Evolutionary conservation across 306 rosid genomes (phyloP).

Genomic region (Mimosa pudica): DNA sequence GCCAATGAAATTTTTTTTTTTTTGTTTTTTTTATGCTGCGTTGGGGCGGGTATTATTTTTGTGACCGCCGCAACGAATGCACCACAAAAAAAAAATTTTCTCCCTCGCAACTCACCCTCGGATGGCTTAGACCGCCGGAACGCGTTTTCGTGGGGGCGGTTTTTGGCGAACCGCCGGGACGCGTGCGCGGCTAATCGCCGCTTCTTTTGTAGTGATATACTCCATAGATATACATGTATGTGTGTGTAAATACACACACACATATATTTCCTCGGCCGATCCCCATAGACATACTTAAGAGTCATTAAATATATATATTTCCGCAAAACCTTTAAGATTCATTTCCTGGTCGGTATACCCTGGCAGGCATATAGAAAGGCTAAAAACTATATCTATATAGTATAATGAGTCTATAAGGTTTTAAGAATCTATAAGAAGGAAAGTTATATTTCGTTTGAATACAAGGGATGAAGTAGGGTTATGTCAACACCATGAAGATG

Average conservation of each 20-base stretch:
- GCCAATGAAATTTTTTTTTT: too few species aligned
- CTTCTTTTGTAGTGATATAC: too few species aligned
- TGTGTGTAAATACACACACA: not conserved
- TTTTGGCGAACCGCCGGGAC: too few species aligned
- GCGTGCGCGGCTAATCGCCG: too few species aligned
- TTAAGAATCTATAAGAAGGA: not conserved
- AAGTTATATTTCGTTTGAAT: not conserved
- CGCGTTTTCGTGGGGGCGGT: too few species aligned
- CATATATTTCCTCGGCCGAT: not conserved
- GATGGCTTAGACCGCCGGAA: too few species aligned
- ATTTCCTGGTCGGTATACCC: not conserved
- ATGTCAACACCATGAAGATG: slow-evolving; percentile 22
- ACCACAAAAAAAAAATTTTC: too few species aligned
- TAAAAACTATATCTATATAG: too few species aligned
- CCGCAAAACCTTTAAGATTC: not conserved
- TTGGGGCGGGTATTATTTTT: too few species aligned
- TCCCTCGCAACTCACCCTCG: too few species aligned
- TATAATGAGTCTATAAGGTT: not conserved
- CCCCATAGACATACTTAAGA: not conserved
- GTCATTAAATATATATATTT: not conserved
- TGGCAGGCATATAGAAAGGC: not conserved
- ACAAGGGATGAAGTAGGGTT: slow-evolving; percentile 19
- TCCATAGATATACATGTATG: not conserved
- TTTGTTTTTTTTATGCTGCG: too few species aligned
- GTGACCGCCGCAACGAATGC: too few species aligned